A percentile compares a stretch with the other conserved stretches of the same genome.
Evolutionary conservation across 768 basidiomycete species (phyloP).

Genomic region (Xerocomellus dryophilus): DNA sequence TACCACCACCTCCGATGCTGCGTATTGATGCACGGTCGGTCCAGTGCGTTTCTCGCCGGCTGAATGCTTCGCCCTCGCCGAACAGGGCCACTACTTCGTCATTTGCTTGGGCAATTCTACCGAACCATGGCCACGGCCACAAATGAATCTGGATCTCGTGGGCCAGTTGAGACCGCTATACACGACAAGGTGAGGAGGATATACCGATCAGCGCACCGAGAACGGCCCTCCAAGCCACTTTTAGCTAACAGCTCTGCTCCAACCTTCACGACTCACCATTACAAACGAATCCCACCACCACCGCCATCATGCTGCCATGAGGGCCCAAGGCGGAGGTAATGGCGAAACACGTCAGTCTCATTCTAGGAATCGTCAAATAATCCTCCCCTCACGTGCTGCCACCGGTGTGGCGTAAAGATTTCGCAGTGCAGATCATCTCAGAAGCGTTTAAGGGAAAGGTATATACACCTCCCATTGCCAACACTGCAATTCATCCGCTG

Average conservation of each 20-base stretch:
- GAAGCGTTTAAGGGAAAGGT: slow-evolving; percentile 75
- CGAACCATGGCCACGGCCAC: slow-evolving; percentile 31
- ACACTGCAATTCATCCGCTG: slow-evolving; percentile 13
- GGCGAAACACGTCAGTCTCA: slow-evolving; percentile 77
- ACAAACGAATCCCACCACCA: slow-evolving; percentile 84
- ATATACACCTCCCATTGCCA: slow-evolving; percentile 15
- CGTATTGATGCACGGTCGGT: slow-evolving; percentile 20
- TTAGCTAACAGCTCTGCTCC: slow-evolving; percentile 61
- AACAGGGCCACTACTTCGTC: slow-evolving; percentile 20
- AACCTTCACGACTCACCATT: slow-evolving; percentile 62
- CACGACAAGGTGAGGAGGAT: slow-evolving; percentile 47
- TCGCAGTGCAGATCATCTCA: slow-evolving; percentile 71
- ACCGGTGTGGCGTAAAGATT: slow-evolving; percentile 48
- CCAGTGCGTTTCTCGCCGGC: slow-evolving; percentile 11
- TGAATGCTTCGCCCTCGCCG: slow-evolving; percentile 26
- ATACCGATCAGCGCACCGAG: slow-evolving; percentile 23
- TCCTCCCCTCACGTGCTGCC: slow-evolving; percentile 24
- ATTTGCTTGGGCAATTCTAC: slow-evolving; percentile 19
- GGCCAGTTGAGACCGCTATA: slow-evolving; percentile 60
- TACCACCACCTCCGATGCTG: slow-evolving; percentile 12
- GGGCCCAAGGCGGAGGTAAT: slow-evolving; percentile 58
- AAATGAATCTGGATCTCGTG: slow-evolving; percentile 30
- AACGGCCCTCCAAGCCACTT: slow-evolving; percentile 20
- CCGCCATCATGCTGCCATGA: slow-evolving; percentile 82
- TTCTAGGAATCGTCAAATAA: slow-evolving; percentile 14